A percentile compares a stretch with the other conserved stretches of the same genome.
Conservation (phyloP, 208 protist species). For the Entamoeba histolytica region DNA sequence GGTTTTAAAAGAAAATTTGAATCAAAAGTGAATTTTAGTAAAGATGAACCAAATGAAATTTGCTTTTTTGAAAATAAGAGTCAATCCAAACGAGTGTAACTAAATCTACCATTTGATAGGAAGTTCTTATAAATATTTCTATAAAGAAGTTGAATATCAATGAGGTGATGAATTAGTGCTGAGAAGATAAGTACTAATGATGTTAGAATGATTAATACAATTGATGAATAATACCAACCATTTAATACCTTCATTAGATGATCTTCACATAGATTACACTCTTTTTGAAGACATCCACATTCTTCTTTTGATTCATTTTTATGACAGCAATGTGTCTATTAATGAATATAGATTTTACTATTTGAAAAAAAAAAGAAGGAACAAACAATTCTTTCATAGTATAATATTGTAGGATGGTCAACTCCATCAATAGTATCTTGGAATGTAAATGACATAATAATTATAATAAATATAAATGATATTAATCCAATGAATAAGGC, state of each 20-base stretch:
- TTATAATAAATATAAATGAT: background rate
- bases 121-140: background rate
- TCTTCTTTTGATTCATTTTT: background rate
- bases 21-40: too few relatives aligned
- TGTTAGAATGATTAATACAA: too few relatives aligned
- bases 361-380: too few relatives aligned
- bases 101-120: background rate
- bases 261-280: background rate
- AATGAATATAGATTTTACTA: background rate
- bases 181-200: too few relatives aligned
- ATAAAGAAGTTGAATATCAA: too few relatives aligned
- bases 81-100: too few relatives aligned
- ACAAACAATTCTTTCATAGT: background rate
- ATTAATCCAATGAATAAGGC: background rate
- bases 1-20: too few relatives aligned
- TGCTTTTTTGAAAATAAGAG: too few relatives aligned
- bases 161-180: too few relatives aligned
- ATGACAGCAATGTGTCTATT: background rate
- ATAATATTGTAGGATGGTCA: background rate
- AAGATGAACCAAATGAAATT: too few relatives aligned
- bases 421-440: background rate
- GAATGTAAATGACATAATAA: background rate
- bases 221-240: too few relatives aligned
- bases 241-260: background rate
- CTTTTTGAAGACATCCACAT: background rate